phyloP scores from a whole-genome alignment of 176 grass and related monocot species.

The Aechmea fasciata region DNA sequence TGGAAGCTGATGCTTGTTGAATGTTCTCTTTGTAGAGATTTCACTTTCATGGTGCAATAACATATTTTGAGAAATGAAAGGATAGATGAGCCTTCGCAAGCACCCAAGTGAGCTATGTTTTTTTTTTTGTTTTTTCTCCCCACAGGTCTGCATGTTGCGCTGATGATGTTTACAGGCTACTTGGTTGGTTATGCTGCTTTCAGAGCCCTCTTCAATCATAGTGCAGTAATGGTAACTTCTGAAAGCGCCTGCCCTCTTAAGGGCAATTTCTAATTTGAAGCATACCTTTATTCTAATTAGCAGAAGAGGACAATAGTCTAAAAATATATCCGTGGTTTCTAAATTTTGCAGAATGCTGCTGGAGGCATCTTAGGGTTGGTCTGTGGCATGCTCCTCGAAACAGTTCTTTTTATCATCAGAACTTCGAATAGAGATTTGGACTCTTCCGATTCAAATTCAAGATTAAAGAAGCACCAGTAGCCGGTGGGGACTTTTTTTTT shows the following conservation, averaged over 20 bases:
- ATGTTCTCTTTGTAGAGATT: neutral
- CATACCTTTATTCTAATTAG: neutral
- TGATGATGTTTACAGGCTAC: conserved; percentile 89
- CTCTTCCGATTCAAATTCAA: conserved; percentile 24
- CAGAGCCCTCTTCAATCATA: conserved; percentile 77
- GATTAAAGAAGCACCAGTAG: conserved; percentile 51
- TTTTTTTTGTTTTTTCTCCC: neutral
- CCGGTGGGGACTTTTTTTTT: neutral
- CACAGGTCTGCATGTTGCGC: conserved; percentile 61
- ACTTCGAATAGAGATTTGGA: conserved; percentile 48
- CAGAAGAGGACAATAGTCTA: neutral
- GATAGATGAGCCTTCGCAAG: neutral
- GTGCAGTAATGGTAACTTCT: conserved; percentile 59
- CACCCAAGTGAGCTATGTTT: neutral
- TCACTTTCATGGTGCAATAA: neutral
- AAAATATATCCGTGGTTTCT: neutral
- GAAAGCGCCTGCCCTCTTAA: neutral
- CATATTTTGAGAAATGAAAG: neutral
- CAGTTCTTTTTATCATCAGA: conserved; percentile 73
- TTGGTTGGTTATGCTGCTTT: conserved; percentile 73
- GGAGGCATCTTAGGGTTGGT: conserved; percentile 91
- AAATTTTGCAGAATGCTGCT: conserved; percentile 64
- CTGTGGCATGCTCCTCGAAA: conserved; percentile 81
- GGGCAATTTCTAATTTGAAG: conserved; percentile 2
- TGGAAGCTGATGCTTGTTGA: neutral